A percentile compares a stretch with the other conserved stretches of the same genome.
Evolutionary conservation across 164 flowering plant species (phyloP).

Genomic region (Berberis thunbergii): DNA sequence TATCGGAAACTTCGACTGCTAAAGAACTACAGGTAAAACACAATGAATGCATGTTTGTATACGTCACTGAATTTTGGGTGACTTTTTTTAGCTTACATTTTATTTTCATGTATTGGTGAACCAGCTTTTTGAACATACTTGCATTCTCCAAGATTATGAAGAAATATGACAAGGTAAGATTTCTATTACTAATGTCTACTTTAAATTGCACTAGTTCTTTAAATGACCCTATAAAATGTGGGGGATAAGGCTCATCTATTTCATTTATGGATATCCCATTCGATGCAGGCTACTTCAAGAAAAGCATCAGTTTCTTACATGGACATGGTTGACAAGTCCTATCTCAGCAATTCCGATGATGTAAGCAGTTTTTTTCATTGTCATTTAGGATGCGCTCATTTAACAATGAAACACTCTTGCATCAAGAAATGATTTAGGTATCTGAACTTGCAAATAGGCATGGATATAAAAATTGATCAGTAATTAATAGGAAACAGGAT

Average conservation of each 20-base stretch:
- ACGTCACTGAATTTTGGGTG: neutral
- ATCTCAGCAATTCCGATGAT: constrained; percentile 43
- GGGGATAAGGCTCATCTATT: neutral
- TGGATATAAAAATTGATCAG: too few species aligned
- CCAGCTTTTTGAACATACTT: constrained; percentile 60
- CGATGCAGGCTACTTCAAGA: constrained; percentile 37
- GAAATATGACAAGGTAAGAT: constrained; percentile 74
- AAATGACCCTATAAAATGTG: neutral
- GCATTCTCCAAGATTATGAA: constrained; percentile 84
- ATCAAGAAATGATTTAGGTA: too few species aligned
- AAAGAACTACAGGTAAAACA: constrained; percentile 53
- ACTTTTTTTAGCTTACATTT: neutral
- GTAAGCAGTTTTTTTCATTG: constrained; percentile 14
- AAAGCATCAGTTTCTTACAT: constrained; percentile 53
- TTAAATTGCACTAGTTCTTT: neutral
- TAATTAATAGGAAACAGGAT: too few species aligned
- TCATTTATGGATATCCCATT: neutral
- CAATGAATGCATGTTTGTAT: neutral
- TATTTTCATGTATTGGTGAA: neutral
- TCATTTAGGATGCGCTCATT: too few species aligned
- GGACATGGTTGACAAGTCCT: constrained; percentile 49
- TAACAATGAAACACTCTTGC: too few species aligned
- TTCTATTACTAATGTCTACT: neutral
- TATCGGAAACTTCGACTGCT: constrained; percentile 50
- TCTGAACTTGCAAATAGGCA: too few species aligned